Evolutionary conservation across 2,329 filamentous ascomycete genomes (phyloP).

Genomic region (Hansfordia pulvinata): DNA sequence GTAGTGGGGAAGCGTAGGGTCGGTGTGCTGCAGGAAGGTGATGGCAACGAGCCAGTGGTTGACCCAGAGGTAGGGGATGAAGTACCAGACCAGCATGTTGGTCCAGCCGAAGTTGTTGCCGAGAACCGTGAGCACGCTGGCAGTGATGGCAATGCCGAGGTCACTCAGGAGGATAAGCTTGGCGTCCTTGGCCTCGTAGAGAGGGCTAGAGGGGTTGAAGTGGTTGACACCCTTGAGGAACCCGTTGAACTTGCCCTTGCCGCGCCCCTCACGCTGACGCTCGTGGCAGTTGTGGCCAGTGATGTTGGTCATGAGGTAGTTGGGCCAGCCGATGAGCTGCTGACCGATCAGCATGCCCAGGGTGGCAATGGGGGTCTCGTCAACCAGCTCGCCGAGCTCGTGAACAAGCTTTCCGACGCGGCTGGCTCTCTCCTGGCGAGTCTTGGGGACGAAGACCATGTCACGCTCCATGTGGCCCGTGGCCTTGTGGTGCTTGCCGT

Average conservation of each 20-base stretch:
- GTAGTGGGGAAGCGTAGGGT: slow-evolving; percentile 90
- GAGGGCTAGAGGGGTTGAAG: slow-evolving; percentile 75
- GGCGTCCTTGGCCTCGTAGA: slow-evolving; percentile 87
- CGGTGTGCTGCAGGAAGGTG: slow-evolving; percentile 94
- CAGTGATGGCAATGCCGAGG: slow-evolving; percentile 57
- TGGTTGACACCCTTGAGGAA: slow-evolving; percentile 77
- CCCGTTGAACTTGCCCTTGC: slow-evolving; percentile 84
- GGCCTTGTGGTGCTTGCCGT: slow-evolving; percentile 99
- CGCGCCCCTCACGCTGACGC: slow-evolving; percentile 82
- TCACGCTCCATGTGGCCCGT: slow-evolving; percentile 95
- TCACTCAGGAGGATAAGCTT: slow-evolving; percentile 80
- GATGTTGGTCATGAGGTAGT: slow-evolving; percentile 84
- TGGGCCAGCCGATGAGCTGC: slow-evolving; percentile 85
- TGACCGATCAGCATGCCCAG: slow-evolving; percentile 62
- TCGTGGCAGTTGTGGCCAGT: slow-evolving; percentile 95
- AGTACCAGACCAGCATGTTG: slow-evolving; percentile 92
- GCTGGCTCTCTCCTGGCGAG: slow-evolving; percentile 65
- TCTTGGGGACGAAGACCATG: slow-evolving; percentile 98
- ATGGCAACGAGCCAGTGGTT: slow-evolving; percentile 99
- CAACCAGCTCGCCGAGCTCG: slow-evolving; percentile 76
- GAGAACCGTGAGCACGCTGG: slow-evolving; percentile 50
- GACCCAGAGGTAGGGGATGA: slow-evolving; percentile 90
- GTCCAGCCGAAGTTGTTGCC: slow-evolving; percentile 67
- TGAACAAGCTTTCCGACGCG: slow-evolving; percentile 63
- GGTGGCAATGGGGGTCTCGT: slow-evolving; percentile 86